Base-by-base conservation (phyloP, 83 land plant genomes). In the Isoetes engelmannii region DNA sequence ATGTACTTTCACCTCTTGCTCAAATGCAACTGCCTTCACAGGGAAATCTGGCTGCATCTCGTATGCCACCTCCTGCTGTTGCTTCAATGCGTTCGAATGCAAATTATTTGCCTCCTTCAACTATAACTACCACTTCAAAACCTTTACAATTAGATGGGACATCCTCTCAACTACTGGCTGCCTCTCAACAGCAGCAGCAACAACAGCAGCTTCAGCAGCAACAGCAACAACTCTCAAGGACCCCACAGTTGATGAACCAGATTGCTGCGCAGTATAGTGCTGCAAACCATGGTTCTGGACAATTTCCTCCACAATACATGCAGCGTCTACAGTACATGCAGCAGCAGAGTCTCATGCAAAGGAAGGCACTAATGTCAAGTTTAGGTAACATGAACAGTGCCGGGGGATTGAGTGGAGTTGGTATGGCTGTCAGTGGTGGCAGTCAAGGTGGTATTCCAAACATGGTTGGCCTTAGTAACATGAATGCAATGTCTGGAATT, bases 341-440 rank as follows among this genome's bases (percentile, higher is more conserved):
- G 69, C 75, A 70, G 50, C 84, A 79, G 47, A 74, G 71, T 18
- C 78, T 71, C 44, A 61, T 81, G 54, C 89, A 76, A 53, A 82
- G 92, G 75, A 92, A 92, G 63, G 44, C 80, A 71, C 73, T 86
- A 81, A 44, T 70, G 59, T 53, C 37, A 49, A 78, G 82, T 28
- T 53, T 84, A 78, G 85, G 82, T 10, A 82, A 74, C 69, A 79
- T 84, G 70, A 72, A 71, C 41, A 81, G 72, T 63, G 79, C 20
- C 69, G 37, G 37, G 2, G 37, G 37, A 28, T 64, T 83, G 68
- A 79, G 77, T 50, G 82, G 89, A 6, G 80, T 76, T 59, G 76
- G 80, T 45, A 68, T 77, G 48, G 70, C 72, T 37, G 72, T 57
- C 4, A 80, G 48, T 80, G 83, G 78, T 44, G 78, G 69, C 28